Base-by-base conservation (phyloP, 1,139 yeast species). In the Lodderomyces oxycetoniae region DNA sequence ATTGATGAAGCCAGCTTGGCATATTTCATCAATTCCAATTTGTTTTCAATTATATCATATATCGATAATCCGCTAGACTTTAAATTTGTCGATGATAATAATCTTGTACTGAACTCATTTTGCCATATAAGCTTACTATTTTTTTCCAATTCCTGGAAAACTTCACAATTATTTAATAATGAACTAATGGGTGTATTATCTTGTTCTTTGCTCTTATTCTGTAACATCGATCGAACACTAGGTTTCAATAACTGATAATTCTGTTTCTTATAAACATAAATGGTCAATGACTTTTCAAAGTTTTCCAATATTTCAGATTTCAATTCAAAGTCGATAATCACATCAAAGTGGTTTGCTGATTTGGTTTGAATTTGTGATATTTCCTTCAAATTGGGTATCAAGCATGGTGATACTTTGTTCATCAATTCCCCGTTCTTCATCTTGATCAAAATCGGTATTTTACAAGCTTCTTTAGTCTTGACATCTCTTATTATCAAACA, bases 401-500 rank as follows among this genome's bases (percentile, higher is more conserved):
- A 55, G 45, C 86, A 76, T 0, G 96, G 96, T 1, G 93, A 61
- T 30, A 44, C 39, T 4, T 58, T 46, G 7, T 54, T 55, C 4
- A 52, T 42, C 1, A 48, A 42, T 5, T 48, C 42, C 0, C 77
- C 77, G 38, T 62, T 53, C n/a, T 61, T 63, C 37, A 71, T 49
- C 1, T 53, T 55, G 6, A 83, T 55, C 6, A 59, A 57, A 4
- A 81, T 71, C 0, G 76, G 74, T 10, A 79, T 65, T 33, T 72
- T 67, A 52, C 45, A 62, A 1, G 85, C 76, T 34, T 65, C 67
- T 11, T 66, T 73, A 0, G 81, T 71, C 21, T 68, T 74, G 11
- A 80, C 79, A 51, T 89, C 89, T 38, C 91, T 67, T 1, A 84
- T 71, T 8, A 85, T 71, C 11, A 91, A 60, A 53, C 96, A 88